Percentiles rank a stretch among this genome's conserved stretches.
These are phyloP conservation scores for Carex parvula DNA, from an alignment of 176 grass and related monocot genomes.

Conservation along the genomic window DNA sequence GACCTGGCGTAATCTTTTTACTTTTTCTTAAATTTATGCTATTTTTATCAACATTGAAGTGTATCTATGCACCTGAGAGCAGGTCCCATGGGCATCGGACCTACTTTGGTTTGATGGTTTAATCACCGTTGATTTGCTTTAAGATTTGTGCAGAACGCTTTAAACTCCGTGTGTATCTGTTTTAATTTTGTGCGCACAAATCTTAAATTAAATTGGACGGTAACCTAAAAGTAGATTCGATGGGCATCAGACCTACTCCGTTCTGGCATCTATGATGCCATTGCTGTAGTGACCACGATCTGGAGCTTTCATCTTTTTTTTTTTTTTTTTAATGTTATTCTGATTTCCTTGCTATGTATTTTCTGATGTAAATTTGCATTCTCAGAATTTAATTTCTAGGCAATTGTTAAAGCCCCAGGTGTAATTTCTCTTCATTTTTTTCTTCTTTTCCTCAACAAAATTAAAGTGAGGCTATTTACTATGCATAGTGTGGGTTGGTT, in stretches of 20 bases:
- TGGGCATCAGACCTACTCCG: no score
- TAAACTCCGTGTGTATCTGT: no score
- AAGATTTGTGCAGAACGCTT: no score
- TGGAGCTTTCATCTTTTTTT: background rate
- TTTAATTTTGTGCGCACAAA: no score
- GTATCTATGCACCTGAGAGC: background rate
- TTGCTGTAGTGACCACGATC: background rate
- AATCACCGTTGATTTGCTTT: no score
- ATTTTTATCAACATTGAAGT: constrained; percentile 1
- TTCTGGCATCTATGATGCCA: background rate
- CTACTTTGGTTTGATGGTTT: no score
- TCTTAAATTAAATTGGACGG: no score
- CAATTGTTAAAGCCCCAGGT: background rate
- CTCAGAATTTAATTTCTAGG: background rate
- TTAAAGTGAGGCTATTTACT: no score
- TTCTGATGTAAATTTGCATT: background rate
- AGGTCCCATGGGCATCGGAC: no score
- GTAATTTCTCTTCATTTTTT: background rate
- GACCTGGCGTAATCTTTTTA: constrained; percentile 34
- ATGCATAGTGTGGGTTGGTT: no score
- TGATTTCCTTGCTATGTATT: no score
- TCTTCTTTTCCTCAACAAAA: background rate
- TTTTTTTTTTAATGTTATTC: background rate
- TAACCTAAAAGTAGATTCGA: no score
- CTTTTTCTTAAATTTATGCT: constrained; percentile 11